These are phyloP conservation scores for Irpex sp. DNA, from an alignment of 1,284 basidiomycete genomes.

Conservation along the genomic window DNA sequence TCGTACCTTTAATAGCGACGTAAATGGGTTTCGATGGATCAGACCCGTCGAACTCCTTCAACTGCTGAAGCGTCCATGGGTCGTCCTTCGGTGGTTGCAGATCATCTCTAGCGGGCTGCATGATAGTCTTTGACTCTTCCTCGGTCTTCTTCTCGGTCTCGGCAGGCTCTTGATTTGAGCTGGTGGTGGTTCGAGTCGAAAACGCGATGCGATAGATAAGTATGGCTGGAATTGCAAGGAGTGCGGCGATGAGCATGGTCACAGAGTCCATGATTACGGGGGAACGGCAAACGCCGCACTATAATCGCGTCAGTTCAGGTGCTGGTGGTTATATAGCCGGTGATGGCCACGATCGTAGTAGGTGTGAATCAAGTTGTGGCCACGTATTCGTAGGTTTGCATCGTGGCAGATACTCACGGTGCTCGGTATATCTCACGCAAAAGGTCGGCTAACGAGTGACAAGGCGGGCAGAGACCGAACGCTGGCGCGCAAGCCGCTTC, in stretches of 20 bases:
- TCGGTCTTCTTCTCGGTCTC: constrained; percentile 13
- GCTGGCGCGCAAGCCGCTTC: too few species aligned
- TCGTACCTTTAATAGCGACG: constrained; percentile 80
- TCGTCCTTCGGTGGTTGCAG: constrained; percentile 75
- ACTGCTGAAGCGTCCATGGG: constrained; percentile 63
- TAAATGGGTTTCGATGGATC: constrained; percentile 68
- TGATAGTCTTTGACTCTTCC: constrained; percentile 53
- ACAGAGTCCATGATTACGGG: not conserved
- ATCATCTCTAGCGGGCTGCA: constrained; percentile 58
- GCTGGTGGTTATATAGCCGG: not conserved
- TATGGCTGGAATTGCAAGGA: constrained; percentile 17
- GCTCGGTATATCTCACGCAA: not conserved
- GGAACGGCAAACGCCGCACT: constrained; percentile 4
- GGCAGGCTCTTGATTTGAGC: constrained; percentile 7
- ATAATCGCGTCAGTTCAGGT: not conserved
- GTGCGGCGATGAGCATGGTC: constrained; percentile 8
- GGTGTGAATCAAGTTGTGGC: not conserved
- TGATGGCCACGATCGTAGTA: not conserved
- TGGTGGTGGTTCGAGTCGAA: constrained; percentile 2
- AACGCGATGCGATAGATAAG: constrained; percentile 15
- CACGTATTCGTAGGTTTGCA: not conserved
- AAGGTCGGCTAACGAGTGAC: not conserved
- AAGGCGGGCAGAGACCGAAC: too few species aligned
- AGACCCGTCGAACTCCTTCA: constrained; percentile 68
- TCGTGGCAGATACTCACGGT: not conserved